phyloP scores from a whole-genome alignment of 2,329 filamentous ascomycete species.

The Aspergillus jensenii region DNA sequence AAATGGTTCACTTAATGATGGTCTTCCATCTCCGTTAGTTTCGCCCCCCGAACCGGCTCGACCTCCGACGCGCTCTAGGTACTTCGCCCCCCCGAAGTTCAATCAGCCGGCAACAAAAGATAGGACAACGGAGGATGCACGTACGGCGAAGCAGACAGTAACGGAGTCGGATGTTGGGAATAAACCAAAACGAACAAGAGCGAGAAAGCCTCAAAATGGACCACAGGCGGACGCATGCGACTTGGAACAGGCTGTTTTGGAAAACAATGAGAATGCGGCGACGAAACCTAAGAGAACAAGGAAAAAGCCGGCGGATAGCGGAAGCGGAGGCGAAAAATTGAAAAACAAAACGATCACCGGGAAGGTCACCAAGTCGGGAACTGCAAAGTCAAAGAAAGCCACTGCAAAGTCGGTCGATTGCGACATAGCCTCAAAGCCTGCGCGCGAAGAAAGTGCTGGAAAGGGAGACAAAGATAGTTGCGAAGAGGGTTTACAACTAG shows the following conservation, averaged over 20 bases:
- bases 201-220: slow-evolving; percentile 15
- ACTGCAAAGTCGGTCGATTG: slow-evolving; percentile 11
- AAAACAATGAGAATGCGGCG: slow-evolving; percentile 14
- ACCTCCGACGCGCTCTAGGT: slow-evolving; percentile 25
- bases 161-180: slow-evolving; percentile 6
- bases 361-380: slow-evolving; percentile 35
- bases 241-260: slow-evolving; percentile 1
- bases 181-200: slow-evolving; percentile 17
- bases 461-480: slow-evolving; percentile 18
- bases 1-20: slow-evolving; percentile 12
- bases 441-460: neutral
- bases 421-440: slow-evolving; percentile 1
- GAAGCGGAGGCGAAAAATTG: slow-evolving; percentile 23
- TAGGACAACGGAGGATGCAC: slow-evolving; percentile 9
- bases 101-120: slow-evolving; percentile 9
- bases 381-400: slow-evolving; percentile 12
- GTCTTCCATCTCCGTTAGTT: slow-evolving; percentile 26
- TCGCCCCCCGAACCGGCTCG: slow-evolving; percentile 29
- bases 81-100: slow-evolving; percentile 19
- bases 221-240: neutral
- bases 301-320: slow-evolving; percentile 24
- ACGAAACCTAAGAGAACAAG: slow-evolving; percentile 24
- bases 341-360: slow-evolving; percentile 37
- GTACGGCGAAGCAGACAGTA: slow-evolving; percentile 10
- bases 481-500: slow-evolving; percentile 30